Percentiles rank a stretch among this genome's conserved stretches.
Conservation (phyloP, 2,329 filamentous ascomycete genomes). For the Penicillium sp. region DNA sequence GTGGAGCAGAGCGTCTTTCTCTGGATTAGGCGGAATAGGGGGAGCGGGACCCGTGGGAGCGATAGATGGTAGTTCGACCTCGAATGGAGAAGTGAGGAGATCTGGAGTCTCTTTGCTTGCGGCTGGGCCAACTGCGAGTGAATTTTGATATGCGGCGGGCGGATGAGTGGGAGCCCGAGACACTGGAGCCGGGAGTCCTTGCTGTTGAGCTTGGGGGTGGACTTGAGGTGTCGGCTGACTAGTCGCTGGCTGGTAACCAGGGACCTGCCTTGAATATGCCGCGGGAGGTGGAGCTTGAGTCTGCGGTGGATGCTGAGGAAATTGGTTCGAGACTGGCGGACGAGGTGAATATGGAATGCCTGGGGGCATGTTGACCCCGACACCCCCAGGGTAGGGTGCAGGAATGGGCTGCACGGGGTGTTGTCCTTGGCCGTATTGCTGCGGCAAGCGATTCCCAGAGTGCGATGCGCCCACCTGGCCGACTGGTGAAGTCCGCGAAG, state of each 20-base stretch:
- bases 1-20: conserved; percentile 80
- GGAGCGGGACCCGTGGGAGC: conserved; percentile 54
- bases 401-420: conserved; percentile 5
- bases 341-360: neutral
- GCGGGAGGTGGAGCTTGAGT: conserved; percentile 3
- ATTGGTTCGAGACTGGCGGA: conserved; percentile 1
- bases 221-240: conserved; percentile 15
- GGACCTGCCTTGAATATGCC: conserved; percentile 11
- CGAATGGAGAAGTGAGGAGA: conserved; percentile 58
- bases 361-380: neutral
- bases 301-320: conserved; percentile 11
- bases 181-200: conserved; percentile 29
- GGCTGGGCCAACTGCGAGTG: conserved; percentile 16
- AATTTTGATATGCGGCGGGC: conserved; percentile 18
- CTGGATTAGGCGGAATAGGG: conserved; percentile 88
- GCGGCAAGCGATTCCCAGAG: conserved; percentile 12
- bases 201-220: conserved; percentile 10
- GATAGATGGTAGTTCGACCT: conserved; percentile 50
- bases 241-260: conserved; percentile 23
- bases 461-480: conserved; percentile 8
- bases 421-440: conserved; percentile 16
- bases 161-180: conserved; percentile 13
- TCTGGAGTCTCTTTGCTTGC: conserved; percentile 44
- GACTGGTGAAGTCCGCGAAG: conserved; percentile 11
- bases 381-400: neutral